phyloP scores from a whole-genome alignment of 2,329 filamentous ascomycete species.

The Torrubiella hemipterigena region DNA sequence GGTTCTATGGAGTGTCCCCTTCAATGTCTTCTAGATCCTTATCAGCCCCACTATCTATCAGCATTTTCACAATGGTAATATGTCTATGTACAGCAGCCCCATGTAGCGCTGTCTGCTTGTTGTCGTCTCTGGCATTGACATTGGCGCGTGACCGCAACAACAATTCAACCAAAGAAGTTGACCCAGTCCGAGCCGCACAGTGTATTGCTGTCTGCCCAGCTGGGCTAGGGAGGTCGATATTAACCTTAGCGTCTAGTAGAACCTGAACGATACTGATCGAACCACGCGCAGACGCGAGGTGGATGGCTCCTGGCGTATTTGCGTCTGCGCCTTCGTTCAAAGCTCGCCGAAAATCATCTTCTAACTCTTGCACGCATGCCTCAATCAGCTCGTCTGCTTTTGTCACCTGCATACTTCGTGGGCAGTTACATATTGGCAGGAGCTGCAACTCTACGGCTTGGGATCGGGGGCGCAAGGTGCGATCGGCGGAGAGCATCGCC shows the following conservation, averaged over 20 bases:
- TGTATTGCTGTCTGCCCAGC: background rate
- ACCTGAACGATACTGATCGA: background rate
- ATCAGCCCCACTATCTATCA: background rate
- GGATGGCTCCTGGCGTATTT: background rate
- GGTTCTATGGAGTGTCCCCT: background rate
- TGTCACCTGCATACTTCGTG: background rate
- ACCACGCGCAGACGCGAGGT: background rate
- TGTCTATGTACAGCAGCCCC: background rate
- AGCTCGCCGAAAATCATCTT: background rate
- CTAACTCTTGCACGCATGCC: background rate
- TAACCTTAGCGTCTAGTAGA: background rate
- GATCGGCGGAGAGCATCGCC: background rate
- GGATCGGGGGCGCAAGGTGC: background rate
- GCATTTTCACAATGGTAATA: background rate
- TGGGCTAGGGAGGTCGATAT: background rate
- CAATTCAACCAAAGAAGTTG: background rate
- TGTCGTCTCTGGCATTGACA: background rate
- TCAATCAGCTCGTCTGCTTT: background rate
- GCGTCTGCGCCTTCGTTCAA: background rate
- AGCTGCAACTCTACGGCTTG: background rate
- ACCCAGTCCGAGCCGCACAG: background rate
- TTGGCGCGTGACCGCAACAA: background rate
- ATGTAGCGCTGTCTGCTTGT: constrained; percentile 1
- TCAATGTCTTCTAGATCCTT: background rate
- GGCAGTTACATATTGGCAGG: background rate